These are phyloP conservation scores for Draba incana DNA, from an alignment of 345 rosid genomes.

Conservation along the genomic window DNA sequence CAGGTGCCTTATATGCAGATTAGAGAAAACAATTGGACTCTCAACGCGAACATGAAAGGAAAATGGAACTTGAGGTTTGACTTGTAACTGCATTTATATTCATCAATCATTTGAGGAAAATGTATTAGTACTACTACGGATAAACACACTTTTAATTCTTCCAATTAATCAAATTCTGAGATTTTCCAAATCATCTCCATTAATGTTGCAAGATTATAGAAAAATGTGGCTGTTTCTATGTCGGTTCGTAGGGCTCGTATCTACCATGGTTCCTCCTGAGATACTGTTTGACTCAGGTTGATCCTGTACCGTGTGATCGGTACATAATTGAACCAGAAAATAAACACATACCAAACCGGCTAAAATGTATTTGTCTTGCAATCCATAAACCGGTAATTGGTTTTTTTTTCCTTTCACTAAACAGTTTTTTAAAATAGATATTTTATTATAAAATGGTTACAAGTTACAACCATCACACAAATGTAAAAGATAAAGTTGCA, in stretches of 20 bases:
- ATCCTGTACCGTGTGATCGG: too few relatives aligned
- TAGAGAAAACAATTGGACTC: slow-evolving; percentile 90
- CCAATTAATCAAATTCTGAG: slow-evolving; percentile 20
- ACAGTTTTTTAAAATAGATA: too few relatives aligned
- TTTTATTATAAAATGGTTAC: too few relatives aligned
- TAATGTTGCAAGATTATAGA: neutral
- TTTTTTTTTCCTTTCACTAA: too few relatives aligned
- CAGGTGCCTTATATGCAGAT: slow-evolving; percentile 90
- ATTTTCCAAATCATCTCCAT: slow-evolving; percentile 26
- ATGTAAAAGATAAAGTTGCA: too few relatives aligned
- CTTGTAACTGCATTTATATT: slow-evolving; percentile 48
- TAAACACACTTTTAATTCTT: slow-evolving; percentile 9
- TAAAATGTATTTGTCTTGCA: slow-evolving; percentile 8
- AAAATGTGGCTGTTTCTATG: neutral
- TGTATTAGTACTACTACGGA: slow-evolving; percentile 22
- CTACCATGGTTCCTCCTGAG: too few relatives aligned
- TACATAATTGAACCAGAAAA: neutral
- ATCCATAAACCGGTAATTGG: neutral
- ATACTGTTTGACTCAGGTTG: too few relatives aligned
- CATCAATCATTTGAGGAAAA: slow-evolving; percentile 28
- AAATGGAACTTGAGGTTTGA: slow-evolving; percentile 81
- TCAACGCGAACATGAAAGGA: slow-evolving; percentile 78
- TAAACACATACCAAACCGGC: neutral
- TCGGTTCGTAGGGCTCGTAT: neutral
- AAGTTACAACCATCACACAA: too few relatives aligned